Base-by-base conservation (phyloP, 371 early-diverging fungal genomes). In the Mucor indicus region DNA sequence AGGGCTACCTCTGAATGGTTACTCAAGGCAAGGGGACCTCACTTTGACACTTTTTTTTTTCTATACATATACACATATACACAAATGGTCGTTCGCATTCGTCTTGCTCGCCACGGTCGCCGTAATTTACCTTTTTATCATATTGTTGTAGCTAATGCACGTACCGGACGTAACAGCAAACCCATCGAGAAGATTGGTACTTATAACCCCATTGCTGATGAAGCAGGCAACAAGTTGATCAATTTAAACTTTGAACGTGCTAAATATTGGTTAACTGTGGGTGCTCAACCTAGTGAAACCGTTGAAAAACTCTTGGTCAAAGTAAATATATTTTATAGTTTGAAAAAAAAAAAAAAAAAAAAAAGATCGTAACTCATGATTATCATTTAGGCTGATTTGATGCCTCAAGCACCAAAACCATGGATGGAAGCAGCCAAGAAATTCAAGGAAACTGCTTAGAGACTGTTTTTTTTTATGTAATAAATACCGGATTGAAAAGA, bases 251-350 rank as follows among this genome's bases (percentile, higher is more conserved):
- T 87, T 61, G 91, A 89, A 43, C 85, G 97, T 38, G 87, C 89
- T 57, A 94, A 96, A 67, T 93, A 96, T 71, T 98, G 98, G 98
- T 73, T 98, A 46, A 85, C 89, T 11, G 92, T 89, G 11, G 98
- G 98, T 23, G 98, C 97, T 11, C 93, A 95, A 72, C 96, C 96
- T 7, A 77, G 88, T 12, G 91, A 90, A 24, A 74, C 87, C 11
- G 98, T 95, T 9, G 84, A 86, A 19, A 89, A 90, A 57, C 63
- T 98, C 52, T 71, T 98, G 17, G 86, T 89, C 52, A 94, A 92
- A 81, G 96, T 94, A 56, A 62, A n/a, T 16, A 29, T 21, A 7
- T 17, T 32, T 3, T 1, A 21, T 2, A 16, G 22, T 12, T 36
- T n/a, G 5, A 27, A 5, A 27, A 7, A 27, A 5, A 27, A 7